phyloP scores from a whole-genome alignment of 805 yeast species.

The Candida rishiriensis region DNA sequence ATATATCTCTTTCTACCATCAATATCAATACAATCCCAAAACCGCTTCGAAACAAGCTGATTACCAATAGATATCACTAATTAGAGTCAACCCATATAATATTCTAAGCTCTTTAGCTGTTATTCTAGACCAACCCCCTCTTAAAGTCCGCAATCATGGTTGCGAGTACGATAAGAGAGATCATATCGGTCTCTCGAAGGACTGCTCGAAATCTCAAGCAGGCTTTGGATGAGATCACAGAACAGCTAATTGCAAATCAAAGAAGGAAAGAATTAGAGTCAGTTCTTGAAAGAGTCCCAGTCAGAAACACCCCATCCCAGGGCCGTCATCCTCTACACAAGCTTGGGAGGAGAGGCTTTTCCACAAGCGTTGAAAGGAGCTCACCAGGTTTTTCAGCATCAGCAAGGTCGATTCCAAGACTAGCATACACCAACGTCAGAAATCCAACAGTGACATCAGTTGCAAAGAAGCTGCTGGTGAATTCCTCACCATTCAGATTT shows the following conservation, averaged over 20 bases:
- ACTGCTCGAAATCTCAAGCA: constrained; percentile 44
- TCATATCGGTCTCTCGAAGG: constrained; percentile 41
- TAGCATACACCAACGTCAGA: constrained; percentile 1
- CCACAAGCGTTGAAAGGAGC: constrained; percentile 20
- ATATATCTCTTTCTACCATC: no score
- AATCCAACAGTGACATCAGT: constrained; percentile 13
- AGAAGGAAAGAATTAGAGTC: constrained; percentile 28
- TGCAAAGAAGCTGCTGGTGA: constrained; percentile 19
- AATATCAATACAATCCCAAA: no score
- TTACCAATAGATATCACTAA: no score
- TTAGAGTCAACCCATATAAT: no score
- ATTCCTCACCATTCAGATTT: constrained; percentile 26
- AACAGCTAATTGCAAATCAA: constrained; percentile 26
- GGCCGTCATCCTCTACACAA: constrained; percentile 20
- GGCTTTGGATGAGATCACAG: constrained; percentile 44
- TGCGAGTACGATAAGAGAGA: constrained; percentile 36
- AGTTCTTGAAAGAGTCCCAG: constrained; percentile 37
- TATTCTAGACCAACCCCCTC: no score
- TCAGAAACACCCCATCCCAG: constrained; percentile 23
- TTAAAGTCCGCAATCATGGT: constrained; percentile 19
- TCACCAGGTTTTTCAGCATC: constrained; percentile 9
- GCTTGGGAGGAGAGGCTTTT: constrained; percentile 20
- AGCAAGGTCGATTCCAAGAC: constrained; percentile 6
- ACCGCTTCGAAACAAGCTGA: no score
- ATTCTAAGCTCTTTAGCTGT: no score